Evolutionary conservation across 139 green algal genomes (phyloP).

Genomic region (Spirogloea muscicola): DNA sequence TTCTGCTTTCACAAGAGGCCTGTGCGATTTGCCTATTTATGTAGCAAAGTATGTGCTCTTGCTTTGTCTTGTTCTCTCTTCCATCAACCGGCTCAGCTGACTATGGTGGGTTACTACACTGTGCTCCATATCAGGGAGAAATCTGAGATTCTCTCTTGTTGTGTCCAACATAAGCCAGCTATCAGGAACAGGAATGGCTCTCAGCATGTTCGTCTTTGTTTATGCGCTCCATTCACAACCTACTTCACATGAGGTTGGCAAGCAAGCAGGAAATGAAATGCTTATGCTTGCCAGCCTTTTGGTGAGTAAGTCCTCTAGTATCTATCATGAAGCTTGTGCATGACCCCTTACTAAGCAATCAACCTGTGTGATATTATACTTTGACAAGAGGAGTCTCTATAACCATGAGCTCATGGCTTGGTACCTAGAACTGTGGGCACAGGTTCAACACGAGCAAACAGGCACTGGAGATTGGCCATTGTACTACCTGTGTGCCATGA

Average conservation of each 20-base stretch:
- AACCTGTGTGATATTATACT: too few species aligned
- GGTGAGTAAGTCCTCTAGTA: too few species aligned
- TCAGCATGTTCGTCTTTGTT: not conserved
- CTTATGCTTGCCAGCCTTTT: too few species aligned
- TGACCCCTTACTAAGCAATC: too few species aligned
- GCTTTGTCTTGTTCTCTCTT: not conserved
- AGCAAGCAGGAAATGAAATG: too few species aligned
- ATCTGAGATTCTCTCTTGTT: not conserved
- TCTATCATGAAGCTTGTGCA: too few species aligned
- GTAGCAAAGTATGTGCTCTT: not conserved
- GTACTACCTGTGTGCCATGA: not conserved
- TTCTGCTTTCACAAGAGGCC: conserved; percentile 12
- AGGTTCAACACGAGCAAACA: too few species aligned
- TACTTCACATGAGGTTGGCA: too few species aligned
- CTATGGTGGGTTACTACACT: not conserved
- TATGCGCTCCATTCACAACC: not conserved
- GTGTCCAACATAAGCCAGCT: not conserved
- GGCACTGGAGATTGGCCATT: too few species aligned
- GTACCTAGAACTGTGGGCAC: not conserved
- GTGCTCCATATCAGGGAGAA: not conserved
- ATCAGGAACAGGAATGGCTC: not conserved
- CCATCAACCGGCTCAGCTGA: not conserved
- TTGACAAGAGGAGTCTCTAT: too few species aligned
- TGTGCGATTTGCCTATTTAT: conserved; percentile 27
- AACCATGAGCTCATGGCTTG: not conserved